Conservation (phyloP, 352 stramenopile genomes). For the Phytophthora colocasiae region DNA sequence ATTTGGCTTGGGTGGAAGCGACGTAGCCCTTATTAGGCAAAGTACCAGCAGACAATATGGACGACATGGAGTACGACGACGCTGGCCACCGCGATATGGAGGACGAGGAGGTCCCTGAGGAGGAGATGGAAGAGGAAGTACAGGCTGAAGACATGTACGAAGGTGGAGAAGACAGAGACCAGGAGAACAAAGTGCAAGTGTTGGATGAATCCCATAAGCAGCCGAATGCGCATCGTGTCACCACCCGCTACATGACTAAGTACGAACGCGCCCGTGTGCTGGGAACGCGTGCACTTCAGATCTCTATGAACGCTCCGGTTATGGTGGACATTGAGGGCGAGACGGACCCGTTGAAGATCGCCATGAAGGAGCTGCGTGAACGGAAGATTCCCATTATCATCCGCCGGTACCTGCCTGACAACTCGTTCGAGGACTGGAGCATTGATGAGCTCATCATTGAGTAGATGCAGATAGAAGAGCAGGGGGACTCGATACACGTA, state of each 20-base stretch:
- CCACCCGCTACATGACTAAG: slow-evolving; percentile 99
- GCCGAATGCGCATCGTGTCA: slow-evolving; percentile 93
- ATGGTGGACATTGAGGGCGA: slow-evolving; percentile 98
- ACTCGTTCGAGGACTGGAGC: slow-evolving; percentile 99
- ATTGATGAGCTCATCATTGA: slow-evolving; percentile 99
- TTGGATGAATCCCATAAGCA: slow-evolving; percentile 89
- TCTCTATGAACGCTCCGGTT: slow-evolving; percentile 97
- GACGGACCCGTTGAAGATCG: slow-evolving; percentile 99
- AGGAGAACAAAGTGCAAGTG: slow-evolving; percentile 78
- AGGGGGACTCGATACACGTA: slow-evolving; percentile 15
- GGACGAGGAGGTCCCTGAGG: slow-evolving; percentile 84
- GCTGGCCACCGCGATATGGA: slow-evolving; percentile 80
- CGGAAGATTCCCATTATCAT: slow-evolving; percentile 99
- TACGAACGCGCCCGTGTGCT: slow-evolving; percentile 99
- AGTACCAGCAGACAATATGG: slow-evolving; percentile 45
- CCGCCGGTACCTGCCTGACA: slow-evolving; percentile 98
- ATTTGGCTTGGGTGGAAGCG: slow-evolving; percentile 34
- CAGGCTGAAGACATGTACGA: slow-evolving; percentile 79
- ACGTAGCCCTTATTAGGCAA: slow-evolving; percentile 5
- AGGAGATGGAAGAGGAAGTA: slow-evolving; percentile 75
- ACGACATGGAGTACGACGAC: slow-evolving; percentile 90
- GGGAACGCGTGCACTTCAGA: slow-evolving; percentile 98
- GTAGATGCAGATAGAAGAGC: slow-evolving; percentile 62
- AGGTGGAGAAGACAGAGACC: slow-evolving; percentile 55
- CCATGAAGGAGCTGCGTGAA: slow-evolving; percentile 99